A percentile compares a stretch with the other conserved stretches of the same genome.
These are phyloP conservation scores for Hanseniaspora nectarophila DNA, from an alignment of 805 yeast species.

Conservation along the genomic window DNA sequence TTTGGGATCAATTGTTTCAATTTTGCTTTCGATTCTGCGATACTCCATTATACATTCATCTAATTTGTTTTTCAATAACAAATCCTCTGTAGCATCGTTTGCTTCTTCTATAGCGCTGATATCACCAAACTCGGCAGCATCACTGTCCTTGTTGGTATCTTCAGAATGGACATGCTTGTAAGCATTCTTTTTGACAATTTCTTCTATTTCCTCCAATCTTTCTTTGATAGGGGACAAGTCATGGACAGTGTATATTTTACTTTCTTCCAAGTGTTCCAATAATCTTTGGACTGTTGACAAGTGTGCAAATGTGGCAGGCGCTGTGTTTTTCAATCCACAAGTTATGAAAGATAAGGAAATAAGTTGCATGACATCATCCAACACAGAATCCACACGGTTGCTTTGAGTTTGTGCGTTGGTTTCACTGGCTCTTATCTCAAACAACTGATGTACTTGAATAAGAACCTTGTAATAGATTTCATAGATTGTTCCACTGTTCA, in stretches of 20 bases:
- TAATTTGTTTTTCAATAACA: conserved; percentile 54
- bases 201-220: conserved; percentile 57
- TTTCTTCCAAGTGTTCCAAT: conserved; percentile 69
- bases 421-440: conserved; percentile 33
- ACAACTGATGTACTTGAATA: conserved; percentile 40
- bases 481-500: conserved; percentile 59
- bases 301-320: conserved; percentile 90
- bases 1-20: conserved; percentile 42
- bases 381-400: conserved; percentile 52
- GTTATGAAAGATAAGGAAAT: conserved; percentile 78
- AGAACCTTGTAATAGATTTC: conserved; percentile 48
- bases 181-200: conserved; percentile 41
- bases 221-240: conserved; percentile 69
- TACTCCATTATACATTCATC: conserved; percentile 50
- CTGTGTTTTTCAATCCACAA: conserved; percentile 78
- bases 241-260: conserved; percentile 68
- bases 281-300: conserved; percentile 75
- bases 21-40: conserved; percentile 42
- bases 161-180: conserved; percentile 18
- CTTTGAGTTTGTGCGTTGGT: conserved; percentile 23
- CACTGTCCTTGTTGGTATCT: conserved; percentile 15
- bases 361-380: conserved; percentile 84
- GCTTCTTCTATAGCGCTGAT: conserved; percentile 20
- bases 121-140: conserved; percentile 15
- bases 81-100: conserved; percentile 45